Evolutionary conservation across 768 basidiomycete species (phyloP), one percentile per base, ranked within the genome.

Genomic region (Hygrophoropsis aurantiaca): DNA sequence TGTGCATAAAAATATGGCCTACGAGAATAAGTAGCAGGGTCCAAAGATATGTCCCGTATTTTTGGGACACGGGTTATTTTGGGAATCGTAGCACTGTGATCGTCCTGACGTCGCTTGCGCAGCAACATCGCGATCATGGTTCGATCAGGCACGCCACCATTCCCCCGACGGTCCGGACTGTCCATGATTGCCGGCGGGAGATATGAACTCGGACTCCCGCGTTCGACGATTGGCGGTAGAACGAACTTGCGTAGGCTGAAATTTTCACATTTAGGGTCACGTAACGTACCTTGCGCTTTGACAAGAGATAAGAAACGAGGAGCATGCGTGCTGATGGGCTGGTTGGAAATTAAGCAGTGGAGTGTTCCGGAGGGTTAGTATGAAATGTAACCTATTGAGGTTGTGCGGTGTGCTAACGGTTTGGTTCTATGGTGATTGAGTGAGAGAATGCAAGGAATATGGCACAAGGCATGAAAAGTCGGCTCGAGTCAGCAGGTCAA

Each of bases 1-100:
- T 23, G 18, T 44, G 35, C 9, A 13, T 13, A 36, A 50, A 61
- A 63, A 64, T 58, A 63, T 37, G 36, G 36, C 35, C 26, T 20
- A 46, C 38, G 42, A 44, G 41, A 21, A 47, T 47, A 38, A 38
- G 20, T 13, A 42, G 37, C 24, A 36, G 19, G 40, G 21, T 50
- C 41, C 36, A 47, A 49, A 35, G 23, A 40, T 26, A 47, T 60
- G 60, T 44, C n/a, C 53, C 62, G 62, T 64, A 64, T 64, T 67
- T 67, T 64, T 62, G 36, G 63, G 62, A 44, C 7, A 51, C 51
- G 39, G 42, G 53, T 58, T 66, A 63, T 56, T 44, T 49, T 54
- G 61, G 53, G 52, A 49, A 56, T 46, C 40, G 47, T 56, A 23
- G 46, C 37, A 10, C 38, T 53, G 44, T 40, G 47, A 58, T 58